Evolutionary conservation across 805 yeast genomes (phyloP), one percentile per base, ranked within the genome.

Genomic region (Candida methanosorbosa): DNA sequence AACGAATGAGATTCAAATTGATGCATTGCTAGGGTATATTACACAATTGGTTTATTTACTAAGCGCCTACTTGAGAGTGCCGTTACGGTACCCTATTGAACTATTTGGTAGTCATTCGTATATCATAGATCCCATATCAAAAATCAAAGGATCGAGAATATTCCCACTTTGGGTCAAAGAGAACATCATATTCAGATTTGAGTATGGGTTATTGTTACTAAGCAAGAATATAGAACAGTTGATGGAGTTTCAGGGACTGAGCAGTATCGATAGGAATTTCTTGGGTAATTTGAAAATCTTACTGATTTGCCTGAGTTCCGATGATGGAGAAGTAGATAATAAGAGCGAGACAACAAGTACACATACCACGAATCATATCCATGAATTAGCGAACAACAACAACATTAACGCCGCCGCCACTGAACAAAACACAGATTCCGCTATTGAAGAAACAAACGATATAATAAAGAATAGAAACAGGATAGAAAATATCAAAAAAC

Each of bases 121-220:
- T 38, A 63, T 73, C 17, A 49, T 59, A 24, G 78, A 73, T 46
- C 69, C 70, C 2, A 63, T 72, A 13, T 61, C 71, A 23, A 49
- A 51, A 15, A 54, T 65, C 18, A 59, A 50, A 40, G 68, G 58
- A 13, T 57, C 56, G 28, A 54, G 41, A 16, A 44, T 63, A 26
- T 72, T 69, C 42, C 78, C 78, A 4, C 44, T 73, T 29, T 72
- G 72, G 64, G 56, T 70, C n/a, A 60, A 63, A 14, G 71, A 68
- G 9, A 64, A 63, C 34, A 43, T 46, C 14, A 44, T 49, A 18
- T 59, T 66, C 38, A 51, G 74, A 21, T 71, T 72, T 33, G 73
- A 74, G 38, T 72, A 69, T 47, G 78, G 68, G 1, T 49, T 71
- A 15, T 58, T 60, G 22, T 48, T 74, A 18, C 50, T 74, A 27